phyloP scores from a whole-genome alignment of 768 basidiomycete species.

The Hemileccinum rubropunctum region DNA sequence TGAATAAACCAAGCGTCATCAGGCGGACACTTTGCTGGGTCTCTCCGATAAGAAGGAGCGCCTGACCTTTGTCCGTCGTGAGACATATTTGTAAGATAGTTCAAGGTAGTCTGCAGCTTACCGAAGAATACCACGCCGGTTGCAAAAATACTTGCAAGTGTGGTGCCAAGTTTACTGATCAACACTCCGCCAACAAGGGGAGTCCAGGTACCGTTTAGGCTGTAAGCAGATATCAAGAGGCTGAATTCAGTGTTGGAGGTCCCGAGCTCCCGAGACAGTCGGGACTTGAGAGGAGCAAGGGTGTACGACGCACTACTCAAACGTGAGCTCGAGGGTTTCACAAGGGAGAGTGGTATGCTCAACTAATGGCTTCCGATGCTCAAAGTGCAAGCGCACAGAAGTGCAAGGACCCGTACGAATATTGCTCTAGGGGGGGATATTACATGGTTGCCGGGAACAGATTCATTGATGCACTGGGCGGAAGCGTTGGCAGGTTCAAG shows the following conservation, averaged over 20 bases:
- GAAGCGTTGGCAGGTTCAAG: not conserved
- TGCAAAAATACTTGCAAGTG: slow-evolving; percentile 66
- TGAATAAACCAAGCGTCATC: slow-evolving; percentile 74
- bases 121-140: slow-evolving; percentile 70
- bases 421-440: slow-evolving; percentile 36
- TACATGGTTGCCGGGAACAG: slow-evolving; percentile 4
- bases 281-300: slow-evolving; percentile 75
- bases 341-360: slow-evolving; percentile 45
- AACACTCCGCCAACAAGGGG: slow-evolving; percentile 76
- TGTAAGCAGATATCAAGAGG: slow-evolving; percentile 72
- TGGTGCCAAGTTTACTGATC: slow-evolving; percentile 69
- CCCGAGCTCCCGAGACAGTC: slow-evolving; percentile 63
- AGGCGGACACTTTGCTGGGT: slow-evolving; percentile 54
- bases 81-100: not conserved
- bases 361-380: slow-evolving; percentile 81
- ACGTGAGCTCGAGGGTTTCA: slow-evolving; percentile 1
- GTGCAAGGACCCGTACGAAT: slow-evolving; percentile 55
- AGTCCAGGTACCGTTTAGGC: slow-evolving; percentile 73
- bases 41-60: slow-evolving; percentile 66
- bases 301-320: slow-evolving; percentile 61
- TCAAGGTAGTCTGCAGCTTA: slow-evolving; percentile 20
- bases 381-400: slow-evolving; percentile 69
- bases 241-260: slow-evolving; percentile 78
- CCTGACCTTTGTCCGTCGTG: slow-evolving; percentile 46
- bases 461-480: not conserved